Evolutionary conservation across 2,329 filamentous ascomycete species (phyloP).

Genomic region (Arthrobotrys conoides): DNA sequence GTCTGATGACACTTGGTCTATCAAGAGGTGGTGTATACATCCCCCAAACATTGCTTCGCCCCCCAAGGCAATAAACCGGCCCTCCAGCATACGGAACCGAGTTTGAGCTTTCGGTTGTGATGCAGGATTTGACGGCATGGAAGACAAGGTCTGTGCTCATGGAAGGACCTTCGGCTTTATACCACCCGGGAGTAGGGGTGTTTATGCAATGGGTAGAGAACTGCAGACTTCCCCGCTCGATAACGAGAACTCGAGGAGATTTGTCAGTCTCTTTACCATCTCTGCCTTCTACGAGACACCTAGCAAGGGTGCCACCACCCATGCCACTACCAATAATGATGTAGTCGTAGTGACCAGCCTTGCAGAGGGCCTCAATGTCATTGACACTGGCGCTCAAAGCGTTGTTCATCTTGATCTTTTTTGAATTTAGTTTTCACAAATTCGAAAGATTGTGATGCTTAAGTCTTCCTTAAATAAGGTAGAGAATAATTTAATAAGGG

Average conservation of each 20-base stretch:
- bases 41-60: constrained; percentile 32
- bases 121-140: not conserved
- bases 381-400: not conserved
- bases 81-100: constrained; percentile 19
- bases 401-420: not conserved
- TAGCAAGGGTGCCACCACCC: constrained; percentile 13
- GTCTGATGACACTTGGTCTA: not conserved
- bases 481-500: no score
- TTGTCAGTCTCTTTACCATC: not conserved
- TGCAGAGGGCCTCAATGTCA: not conserved
- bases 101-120: not conserved
- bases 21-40: constrained; percentile 17
- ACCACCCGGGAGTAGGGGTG: constrained; percentile 14
- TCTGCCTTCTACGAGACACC: not conserved
- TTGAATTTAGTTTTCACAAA: not conserved
- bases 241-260: constrained; percentile 13
- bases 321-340: constrained; percentile 29
- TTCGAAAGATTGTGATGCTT: no score
- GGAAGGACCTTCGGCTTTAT: constrained; percentile 9
- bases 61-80: constrained; percentile 22
- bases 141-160: constrained; percentile 11
- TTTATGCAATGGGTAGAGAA: constrained; percentile 18
- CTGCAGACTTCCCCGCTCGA: constrained; percentile 5
- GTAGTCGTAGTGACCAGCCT: constrained; percentile 14
- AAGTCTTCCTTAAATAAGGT: no score